Conservation (phyloP, 768 basidiomycete species). For the Leccinum aurantiacum region DNA sequence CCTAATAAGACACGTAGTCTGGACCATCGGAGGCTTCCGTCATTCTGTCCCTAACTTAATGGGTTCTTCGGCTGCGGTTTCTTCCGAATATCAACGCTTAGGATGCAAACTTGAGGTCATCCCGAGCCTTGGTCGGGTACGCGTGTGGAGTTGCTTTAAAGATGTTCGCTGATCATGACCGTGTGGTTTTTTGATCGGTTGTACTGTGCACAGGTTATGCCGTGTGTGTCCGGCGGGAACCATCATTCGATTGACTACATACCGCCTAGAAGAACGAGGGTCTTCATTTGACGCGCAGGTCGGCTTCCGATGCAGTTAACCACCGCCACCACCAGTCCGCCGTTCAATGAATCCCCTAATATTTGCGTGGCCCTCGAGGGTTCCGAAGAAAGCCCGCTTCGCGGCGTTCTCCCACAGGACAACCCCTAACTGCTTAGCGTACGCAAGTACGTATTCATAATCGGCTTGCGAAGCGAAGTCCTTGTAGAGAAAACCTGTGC, state of each 20-base stretch:
- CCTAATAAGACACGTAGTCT: conserved; percentile 2
- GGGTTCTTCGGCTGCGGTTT: conserved; percentile 1
- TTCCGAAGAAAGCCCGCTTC: conserved; percentile 82
- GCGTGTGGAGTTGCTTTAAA: conserved; percentile 1
- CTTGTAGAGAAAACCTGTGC: conserved; percentile 81
- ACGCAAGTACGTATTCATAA: conserved; percentile 83
- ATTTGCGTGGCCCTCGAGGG: conserved; percentile 71
- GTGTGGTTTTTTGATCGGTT: conserved; percentile 4
- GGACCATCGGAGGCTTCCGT: not conserved
- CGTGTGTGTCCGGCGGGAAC: not conserved
- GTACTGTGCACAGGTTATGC: not conserved
- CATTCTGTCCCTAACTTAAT: not conserved
- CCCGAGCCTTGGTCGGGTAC: conserved; percentile 10
- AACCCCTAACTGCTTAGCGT: conserved; percentile 79
- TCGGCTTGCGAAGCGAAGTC: conserved; percentile 84
- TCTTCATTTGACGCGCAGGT: conserved; percentile 2
- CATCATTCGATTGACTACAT: conserved; percentile 9
- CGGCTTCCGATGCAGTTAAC: conserved; percentile 14
- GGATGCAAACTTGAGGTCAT: conserved; percentile 7
- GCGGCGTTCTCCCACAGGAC: conserved; percentile 79
- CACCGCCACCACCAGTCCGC: conserved; percentile 47
- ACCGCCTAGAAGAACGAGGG: conserved; percentile 3
- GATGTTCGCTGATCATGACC: conserved; percentile 16
- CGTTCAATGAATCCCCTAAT: conserved; percentile 81
- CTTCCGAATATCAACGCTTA: conserved; percentile 13